Evolutionary conservation across 2,329 filamentous ascomycete species (phyloP), one percentile per base, ranked within the genome.

Genomic region (Hypoxylon sp.): DNA sequence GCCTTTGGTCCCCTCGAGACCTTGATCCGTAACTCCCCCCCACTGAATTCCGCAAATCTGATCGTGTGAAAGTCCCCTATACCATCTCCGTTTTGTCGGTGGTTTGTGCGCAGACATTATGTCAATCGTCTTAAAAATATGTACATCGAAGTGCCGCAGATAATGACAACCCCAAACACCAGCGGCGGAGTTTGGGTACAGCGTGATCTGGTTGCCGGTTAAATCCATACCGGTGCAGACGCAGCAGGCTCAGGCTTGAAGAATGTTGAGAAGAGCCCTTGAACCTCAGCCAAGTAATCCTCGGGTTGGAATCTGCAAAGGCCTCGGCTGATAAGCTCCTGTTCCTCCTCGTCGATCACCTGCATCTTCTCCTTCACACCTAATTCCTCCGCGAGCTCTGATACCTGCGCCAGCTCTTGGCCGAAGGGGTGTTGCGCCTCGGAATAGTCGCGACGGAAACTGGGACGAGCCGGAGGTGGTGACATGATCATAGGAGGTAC

Each of bases 321-420:
- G 2, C 90, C 90, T 55, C 83, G 84, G 16, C 80, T 78, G 51
- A 80, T 71, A 67, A 97, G 82, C 51, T 87, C 82, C 60, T 82
- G 77, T 64, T 90, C 81, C 70, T 95, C 91, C 46, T 90, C 88
- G 32, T 92, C 87, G 27, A 86, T 74, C 34, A 84, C 76, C n/a
- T 80, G 78, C 52, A 81, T 68, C 56, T 79, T 73, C 26, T 83
- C 79, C 57, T 81, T 79, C 20, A 84, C 78, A 30, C 85, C 84
- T 62, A 91, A 93, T 71, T 97, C 92, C 73, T 97, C 94, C 0
- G 88, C 93, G 11, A 97, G 82, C 72, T 97, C 94, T 43, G 91
- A 91, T 16, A 97, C 90, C 72, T 97, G 89, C 48, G 90, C 91
- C 43, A 97, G 78, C 72, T 99, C 94, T 40, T 88, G 86, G 43